These are phyloP conservation scores for Stellera chamaejasme DNA, from an alignment of 345 rosid genomes.

Conservation along the genomic window DNA sequence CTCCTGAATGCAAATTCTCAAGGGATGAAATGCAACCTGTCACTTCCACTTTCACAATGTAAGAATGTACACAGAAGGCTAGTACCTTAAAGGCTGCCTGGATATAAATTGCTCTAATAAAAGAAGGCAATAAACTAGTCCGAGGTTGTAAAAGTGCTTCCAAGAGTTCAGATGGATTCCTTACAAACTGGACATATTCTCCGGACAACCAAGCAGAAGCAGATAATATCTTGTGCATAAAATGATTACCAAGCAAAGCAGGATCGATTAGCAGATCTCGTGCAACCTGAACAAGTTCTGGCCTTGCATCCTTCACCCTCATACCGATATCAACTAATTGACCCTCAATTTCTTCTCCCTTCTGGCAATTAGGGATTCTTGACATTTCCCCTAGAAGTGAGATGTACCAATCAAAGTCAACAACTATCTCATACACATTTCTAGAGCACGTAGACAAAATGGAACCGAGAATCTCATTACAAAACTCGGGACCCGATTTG, in stretches of 20 bases:
- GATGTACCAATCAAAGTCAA: constrained; percentile 90
- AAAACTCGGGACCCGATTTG: constrained; percentile 82
- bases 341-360: constrained; percentile 75
- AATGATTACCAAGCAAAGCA: constrained; percentile 84
- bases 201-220: constrained; percentile 97
- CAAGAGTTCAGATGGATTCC: constrained; percentile 57
- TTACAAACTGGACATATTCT: constrained; percentile 69
- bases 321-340: constrained; percentile 81
- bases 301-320: constrained; percentile 91
- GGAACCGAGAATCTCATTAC: constrained; percentile 80
- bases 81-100: constrained; percentile 71
- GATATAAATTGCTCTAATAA: constrained; percentile 56
- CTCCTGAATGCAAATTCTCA: constrained; percentile 14
- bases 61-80: constrained; percentile 37
- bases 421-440: constrained; percentile 62
- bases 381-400: constrained; percentile 89
- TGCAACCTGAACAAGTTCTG: constrained; percentile 59
- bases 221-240: constrained; percentile 63
- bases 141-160: constrained; percentile 93
- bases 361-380: constrained; percentile 74
- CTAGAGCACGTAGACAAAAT: constrained; percentile 59
- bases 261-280: constrained; percentile 89
- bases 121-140: constrained; percentile 58
- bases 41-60: constrained; percentile 26
- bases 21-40: constrained; percentile 10